phyloP scores from a whole-genome alignment of 2,329 filamentous ascomycete genomes.

The Trichoderma asperellum region DNA sequence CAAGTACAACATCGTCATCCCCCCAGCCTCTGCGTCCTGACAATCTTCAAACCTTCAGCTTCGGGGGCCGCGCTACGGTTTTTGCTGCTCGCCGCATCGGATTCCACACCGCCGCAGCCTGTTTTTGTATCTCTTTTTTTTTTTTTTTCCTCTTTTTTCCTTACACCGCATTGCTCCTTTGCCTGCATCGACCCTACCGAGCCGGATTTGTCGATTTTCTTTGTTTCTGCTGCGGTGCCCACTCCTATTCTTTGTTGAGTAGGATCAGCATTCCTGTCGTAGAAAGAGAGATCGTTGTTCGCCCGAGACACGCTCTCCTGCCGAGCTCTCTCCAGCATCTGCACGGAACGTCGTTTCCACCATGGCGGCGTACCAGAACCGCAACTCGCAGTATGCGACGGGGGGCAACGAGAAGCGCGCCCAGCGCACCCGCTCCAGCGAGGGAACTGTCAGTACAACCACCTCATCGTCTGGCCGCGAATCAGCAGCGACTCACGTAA shows the following conservation, averaged over 20 bases:
- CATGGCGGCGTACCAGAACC: conserved; percentile 60
- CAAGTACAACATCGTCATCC: conserved; percentile 28
- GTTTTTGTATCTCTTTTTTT: conserved; percentile 2
- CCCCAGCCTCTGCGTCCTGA: conserved; percentile 16
- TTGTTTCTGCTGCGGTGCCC: conserved; percentile 20
- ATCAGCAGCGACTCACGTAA: conserved; percentile 81
- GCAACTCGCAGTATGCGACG: conserved; percentile 57
- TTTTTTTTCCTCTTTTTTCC: not conserved
- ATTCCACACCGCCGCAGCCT: conserved; percentile 21
- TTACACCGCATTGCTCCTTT: conserved; percentile 27
- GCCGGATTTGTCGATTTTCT: not conserved
- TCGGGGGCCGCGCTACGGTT: conserved; percentile 19
- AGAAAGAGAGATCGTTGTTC: conserved; percentile 1
- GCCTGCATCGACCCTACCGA: not conserved
- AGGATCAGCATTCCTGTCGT: conserved; percentile 30
- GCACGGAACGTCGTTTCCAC: conserved; percentile 28
- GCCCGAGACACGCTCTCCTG: conserved; percentile 18
- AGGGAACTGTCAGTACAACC: conserved; percentile 86
- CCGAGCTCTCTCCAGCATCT: conserved; percentile 18
- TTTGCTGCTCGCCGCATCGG: not conserved
- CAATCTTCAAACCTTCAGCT: conserved; percentile 18
- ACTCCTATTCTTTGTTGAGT: conserved; percentile 25
- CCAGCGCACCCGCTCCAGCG: conserved; percentile 71
- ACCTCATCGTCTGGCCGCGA: conserved; percentile 74
- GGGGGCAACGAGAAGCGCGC: conserved; percentile 48